phyloP scores from a whole-genome alignment of 345 rosid species.

The Salix arbutifolia region DNA sequence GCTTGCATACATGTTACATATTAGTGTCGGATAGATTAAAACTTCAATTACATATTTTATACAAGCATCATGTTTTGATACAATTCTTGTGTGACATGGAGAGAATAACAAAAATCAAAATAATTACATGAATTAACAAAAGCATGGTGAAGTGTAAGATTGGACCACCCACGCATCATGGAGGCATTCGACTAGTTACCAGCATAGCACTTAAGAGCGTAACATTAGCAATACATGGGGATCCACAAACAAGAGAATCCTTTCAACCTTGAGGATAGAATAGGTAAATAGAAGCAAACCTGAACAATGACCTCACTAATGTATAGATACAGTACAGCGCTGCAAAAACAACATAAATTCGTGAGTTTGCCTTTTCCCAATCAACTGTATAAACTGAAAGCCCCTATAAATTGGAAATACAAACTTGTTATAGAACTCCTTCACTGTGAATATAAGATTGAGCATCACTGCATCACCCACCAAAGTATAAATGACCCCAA shows the following conservation, averaged over 20 bases:
- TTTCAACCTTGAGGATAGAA: background rate
- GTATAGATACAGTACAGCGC: conserved; percentile 66
- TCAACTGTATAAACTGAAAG: background rate
- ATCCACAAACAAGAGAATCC: background rate
- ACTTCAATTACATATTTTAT: no score
- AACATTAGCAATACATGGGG: background rate
- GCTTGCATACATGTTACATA: no score
- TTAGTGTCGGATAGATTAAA: no score
- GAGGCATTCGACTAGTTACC: background rate
- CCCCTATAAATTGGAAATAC: background rate
- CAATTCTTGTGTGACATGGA: no score
- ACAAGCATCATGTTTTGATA: no score
- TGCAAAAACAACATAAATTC: conserved; percentile 39
- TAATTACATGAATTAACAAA: no score
- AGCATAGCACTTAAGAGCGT: conserved; percentile 1
- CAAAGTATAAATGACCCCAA: conserved; percentile 70
- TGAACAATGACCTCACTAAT: conserved; percentile 76
- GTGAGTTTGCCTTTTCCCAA: conserved; percentile 21
- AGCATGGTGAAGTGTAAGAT: no score
- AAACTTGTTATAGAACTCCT: conserved; percentile 67
- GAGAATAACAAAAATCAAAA: no score
- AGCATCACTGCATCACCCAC: conserved; percentile 82
- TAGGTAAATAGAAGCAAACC: conserved; percentile 39
- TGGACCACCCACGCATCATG: no score
- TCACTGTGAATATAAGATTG: conserved; percentile 68